These are phyloP conservation scores for Endothia cerciana DNA, from an alignment of 2,329 filamentous ascomycete species.

Conservation along the genomic window DNA sequence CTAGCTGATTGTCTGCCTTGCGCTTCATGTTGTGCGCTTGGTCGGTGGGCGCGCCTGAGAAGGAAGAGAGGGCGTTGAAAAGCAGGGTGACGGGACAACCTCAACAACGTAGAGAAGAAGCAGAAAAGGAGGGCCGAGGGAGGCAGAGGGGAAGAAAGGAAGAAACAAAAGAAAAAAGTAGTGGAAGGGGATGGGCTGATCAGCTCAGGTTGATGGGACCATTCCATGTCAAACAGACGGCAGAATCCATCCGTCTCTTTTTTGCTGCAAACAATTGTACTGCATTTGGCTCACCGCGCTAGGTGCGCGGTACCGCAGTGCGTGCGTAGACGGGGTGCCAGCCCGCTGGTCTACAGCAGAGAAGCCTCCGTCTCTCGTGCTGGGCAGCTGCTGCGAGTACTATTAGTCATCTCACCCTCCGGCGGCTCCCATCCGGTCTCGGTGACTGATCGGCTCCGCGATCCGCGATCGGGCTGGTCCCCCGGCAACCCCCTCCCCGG, in stretches of 20 bases:
- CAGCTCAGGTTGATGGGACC: conserved; percentile 22
- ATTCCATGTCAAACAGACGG: conserved; percentile 18
- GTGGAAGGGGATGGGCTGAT: conserved; percentile 23
- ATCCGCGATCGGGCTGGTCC: conserved; percentile 13
- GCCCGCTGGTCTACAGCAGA: background rate
- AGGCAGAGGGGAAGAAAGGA: background rate
- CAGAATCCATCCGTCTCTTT: conserved; percentile 23
- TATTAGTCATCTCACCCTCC: background rate
- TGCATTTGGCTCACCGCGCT: background rate
- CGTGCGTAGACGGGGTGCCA: no score
- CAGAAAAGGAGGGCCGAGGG: background rate
- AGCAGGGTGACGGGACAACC: background rate
- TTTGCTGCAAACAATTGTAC: no score
- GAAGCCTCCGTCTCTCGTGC: background rate
- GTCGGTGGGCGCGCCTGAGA: conserved; percentile 30
- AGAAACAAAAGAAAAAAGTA: background rate
- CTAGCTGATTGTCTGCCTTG: conserved; percentile 56
- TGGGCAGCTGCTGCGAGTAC: background rate
- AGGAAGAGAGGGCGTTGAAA: conserved; percentile 10
- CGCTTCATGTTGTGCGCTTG: conserved; percentile 57
- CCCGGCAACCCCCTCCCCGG: conserved; percentile 8
- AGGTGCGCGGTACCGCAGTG: background rate
- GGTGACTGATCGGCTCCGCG: conserved; percentile 17
- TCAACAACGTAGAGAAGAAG: background rate
- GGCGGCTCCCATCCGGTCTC: conserved; percentile 4